Evolutionary conservation across 2,329 filamentous ascomycete species (phyloP), one percentile per base, ranked within the genome.

Genomic region (Alternaria rosae): DNA sequence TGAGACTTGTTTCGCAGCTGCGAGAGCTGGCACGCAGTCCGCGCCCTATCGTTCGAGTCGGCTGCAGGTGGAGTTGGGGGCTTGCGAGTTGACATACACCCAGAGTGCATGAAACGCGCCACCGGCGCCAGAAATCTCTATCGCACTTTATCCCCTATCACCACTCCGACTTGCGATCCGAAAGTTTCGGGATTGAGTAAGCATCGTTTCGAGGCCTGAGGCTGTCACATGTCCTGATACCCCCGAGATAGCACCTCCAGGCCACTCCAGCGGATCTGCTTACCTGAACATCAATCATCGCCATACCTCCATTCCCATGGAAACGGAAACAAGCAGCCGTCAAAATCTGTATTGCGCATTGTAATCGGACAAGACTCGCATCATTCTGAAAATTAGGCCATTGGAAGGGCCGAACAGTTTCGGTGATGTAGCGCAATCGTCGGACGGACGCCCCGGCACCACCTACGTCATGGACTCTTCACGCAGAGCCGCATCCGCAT

Each of bases 351-450:
- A 50, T 4, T 35, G 28, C 17, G 32, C 43, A 12, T 25, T 45
- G n/a, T 21, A 1, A 25, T 45, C 21, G 23, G 12, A 25, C 21
- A 45, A 45, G 43, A 23, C 21, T n/a, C 23, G 15, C 21, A 9
- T 8, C 43, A 1, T 20, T 42, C 12, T 11, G 6, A 53, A 25
- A 13, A 42, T 21, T 26, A 35, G 32, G 38, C n/a, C 17, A 23
- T 12, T 20, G 54, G 11, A 23, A 44, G 55, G 55, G 20, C 55
- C 55, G 55, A 58, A 53, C 38, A 30, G 25, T 42, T 41, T 35
- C 55, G 26, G 47, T 20, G 11, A n/a, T 44, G 47, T 21, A 25
- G 55, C 38, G 55, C 42, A 32, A 30, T 21, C 17, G 23, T 58
- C 55, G 47, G 48, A 53, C 56, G 38, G 10, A 7, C 26, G 12